Evolutionary conservation across 495 filamentous ascomycete genomes (phyloP).

Genomic region (Margaritispora aquatica): DNA sequence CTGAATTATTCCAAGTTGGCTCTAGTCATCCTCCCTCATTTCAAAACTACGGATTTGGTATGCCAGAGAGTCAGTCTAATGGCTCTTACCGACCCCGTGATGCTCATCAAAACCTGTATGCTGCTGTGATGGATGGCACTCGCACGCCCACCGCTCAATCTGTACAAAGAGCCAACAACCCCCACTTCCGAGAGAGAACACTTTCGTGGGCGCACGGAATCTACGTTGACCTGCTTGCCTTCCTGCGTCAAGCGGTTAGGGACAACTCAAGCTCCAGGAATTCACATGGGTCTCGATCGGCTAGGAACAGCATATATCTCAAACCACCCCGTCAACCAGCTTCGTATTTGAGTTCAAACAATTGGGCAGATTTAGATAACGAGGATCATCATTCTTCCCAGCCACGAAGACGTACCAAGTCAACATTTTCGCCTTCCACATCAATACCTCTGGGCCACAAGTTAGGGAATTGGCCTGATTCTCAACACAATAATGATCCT

Average conservation of each 20-base stretch:
- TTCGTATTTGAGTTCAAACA: conserved; percentile 17
- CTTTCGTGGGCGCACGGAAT: conserved; percentile 80
- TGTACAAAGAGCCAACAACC: conserved; percentile 15
- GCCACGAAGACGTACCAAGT: neutral
- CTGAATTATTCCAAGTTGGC: neutral
- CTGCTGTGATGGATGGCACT: conserved; percentile 3
- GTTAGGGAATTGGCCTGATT: neutral
- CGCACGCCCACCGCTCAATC: conserved; percentile 17
- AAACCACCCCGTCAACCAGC: conserved; percentile 51
- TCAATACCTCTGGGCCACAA: neutral
- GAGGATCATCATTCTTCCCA: conserved; percentile 1
- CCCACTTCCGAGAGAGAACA: conserved; percentile 72
- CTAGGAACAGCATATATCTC: conserved; percentile 56
- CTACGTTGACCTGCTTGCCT: conserved; percentile 79
- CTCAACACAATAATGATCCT: neutral
- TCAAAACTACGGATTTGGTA: neutral
- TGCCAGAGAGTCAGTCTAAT: neutral
- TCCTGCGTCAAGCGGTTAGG: conserved; percentile 59
- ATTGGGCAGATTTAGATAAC: conserved; percentile 9
- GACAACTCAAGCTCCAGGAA: conserved; percentile 38
- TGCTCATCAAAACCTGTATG: conserved; percentile 2
- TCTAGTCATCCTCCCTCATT: conserved; percentile 3
- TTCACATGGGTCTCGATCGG: conserved; percentile 29
- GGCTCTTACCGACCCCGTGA: neutral
- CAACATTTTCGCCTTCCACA: neutral